These are phyloP conservation scores for Heliocybe sulcata DNA, from an alignment of 1,284 basidiomycete genomes.

Conservation along the genomic window DNA sequence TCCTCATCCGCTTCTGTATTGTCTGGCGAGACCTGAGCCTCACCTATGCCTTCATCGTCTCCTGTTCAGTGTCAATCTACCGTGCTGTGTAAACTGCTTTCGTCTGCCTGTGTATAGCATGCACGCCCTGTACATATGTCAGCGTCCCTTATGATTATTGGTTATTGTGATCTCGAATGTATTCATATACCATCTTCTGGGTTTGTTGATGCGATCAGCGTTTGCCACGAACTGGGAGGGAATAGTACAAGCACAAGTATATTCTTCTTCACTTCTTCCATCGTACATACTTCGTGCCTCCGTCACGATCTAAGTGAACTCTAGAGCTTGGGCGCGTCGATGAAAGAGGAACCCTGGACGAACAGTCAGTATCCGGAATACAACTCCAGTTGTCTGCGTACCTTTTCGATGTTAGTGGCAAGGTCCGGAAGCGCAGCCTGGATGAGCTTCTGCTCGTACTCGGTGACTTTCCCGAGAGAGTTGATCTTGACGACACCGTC, in stretches of 20 bases:
- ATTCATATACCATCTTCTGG: neutral
- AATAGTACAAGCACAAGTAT: neutral
- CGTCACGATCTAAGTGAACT: neutral
- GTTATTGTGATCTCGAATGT: neutral
- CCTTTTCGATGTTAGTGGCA: slow-evolving; percentile 72
- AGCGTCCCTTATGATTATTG: neutral
- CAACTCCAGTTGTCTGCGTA: slow-evolving; percentile 16
- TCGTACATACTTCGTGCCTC: neutral
- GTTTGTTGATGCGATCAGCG: neutral
- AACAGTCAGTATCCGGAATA: slow-evolving; percentile 1
- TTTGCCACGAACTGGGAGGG: neutral
- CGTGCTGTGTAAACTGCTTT: neutral
- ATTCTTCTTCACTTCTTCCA: neutral
- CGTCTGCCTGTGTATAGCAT: neutral
- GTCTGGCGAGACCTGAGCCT: neutral
- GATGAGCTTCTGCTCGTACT: slow-evolving; percentile 70
- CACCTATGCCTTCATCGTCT: neutral
- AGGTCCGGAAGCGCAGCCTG: slow-evolving; percentile 80
- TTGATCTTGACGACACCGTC: slow-evolving; percentile 81
- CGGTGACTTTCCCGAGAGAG: slow-evolving; percentile 67
- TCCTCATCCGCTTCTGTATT: neutral
- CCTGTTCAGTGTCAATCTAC: neutral
- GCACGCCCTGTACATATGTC: neutral
- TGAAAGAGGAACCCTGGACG: slow-evolving; percentile 27
- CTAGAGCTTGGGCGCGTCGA: slow-evolving; percentile 28